These are phyloP conservation scores for Pezicula neosporulosa DNA, from an alignment of 2,329 filamentous ascomycete species.

Conservation along the genomic window DNA sequence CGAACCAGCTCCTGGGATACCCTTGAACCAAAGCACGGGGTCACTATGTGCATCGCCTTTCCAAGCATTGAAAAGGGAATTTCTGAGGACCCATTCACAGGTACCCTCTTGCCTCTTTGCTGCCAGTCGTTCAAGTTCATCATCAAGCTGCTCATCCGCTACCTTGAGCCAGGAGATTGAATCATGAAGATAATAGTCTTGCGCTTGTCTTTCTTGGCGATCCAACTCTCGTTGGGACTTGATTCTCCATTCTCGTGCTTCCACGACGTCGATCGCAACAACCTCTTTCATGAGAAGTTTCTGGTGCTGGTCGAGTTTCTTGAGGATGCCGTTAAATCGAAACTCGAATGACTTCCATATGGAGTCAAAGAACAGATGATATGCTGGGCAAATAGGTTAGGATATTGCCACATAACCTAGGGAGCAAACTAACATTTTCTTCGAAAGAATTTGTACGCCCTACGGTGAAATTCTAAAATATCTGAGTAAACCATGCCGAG, in stretches of 20 bases:
- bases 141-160: slow-evolving; percentile 7
- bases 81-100: slow-evolving; percentile 7
- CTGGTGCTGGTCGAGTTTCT: slow-evolving; percentile 7
- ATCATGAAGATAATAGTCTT: slow-evolving; percentile 3
- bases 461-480: slow-evolving; percentile 44
- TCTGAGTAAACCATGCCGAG: slow-evolving; percentile 42
- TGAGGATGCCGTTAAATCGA: slow-evolving; percentile 7
- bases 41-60: slow-evolving; percentile 1
- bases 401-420: too few relatives aligned
- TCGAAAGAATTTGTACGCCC: slow-evolving; percentile 42
- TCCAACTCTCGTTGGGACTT: slow-evolving; percentile 3
- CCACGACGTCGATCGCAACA: slow-evolving; percentile 9
- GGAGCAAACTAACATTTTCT: slow-evolving; percentile 3
- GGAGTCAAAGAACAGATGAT: slow-evolving; percentile 11
- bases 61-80: slow-evolving; percentile 5
- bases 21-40: slow-evolving; percentile 11
- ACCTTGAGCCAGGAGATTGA: slow-evolving; percentile 10
- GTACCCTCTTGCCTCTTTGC: slow-evolving; percentile 1
- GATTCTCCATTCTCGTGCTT: slow-evolving; percentile 5
- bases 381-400: neutral
- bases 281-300: slow-evolving; percentile 14
- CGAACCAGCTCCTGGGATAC: slow-evolving; percentile 12
- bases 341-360: slow-evolving; percentile 8
- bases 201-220: neutral
- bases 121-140: neutral